These are phyloP conservation scores for Russula griseocarnosa DNA, from an alignment of 768 basidiomycete genomes.

Conservation along the genomic window DNA sequence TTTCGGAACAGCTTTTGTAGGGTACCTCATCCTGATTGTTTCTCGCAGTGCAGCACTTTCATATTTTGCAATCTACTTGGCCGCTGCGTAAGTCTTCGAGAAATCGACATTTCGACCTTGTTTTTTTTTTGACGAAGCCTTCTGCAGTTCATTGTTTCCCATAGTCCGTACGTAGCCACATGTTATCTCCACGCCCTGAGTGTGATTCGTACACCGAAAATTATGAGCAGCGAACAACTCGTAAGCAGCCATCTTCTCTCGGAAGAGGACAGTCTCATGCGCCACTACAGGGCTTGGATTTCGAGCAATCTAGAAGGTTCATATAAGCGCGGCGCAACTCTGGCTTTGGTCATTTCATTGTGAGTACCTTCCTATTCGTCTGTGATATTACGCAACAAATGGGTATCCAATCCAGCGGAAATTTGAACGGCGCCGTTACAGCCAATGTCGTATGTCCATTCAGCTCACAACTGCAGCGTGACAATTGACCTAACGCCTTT, in stretches of 20 bases:
- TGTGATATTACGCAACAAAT: constrained; percentile 60
- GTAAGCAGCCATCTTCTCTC: not conserved
- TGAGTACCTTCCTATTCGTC: not conserved
- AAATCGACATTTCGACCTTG: no score
- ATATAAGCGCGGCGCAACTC: not conserved
- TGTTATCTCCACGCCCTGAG: not conserved
- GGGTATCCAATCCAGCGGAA: constrained; percentile 35
- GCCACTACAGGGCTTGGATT: not conserved
- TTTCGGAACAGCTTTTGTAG: not conserved
- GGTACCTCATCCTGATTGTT: not conserved
- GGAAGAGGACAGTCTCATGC: not conserved
- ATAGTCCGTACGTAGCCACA: not conserved
- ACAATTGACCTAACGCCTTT: not conserved
- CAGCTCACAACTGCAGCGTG: not conserved
- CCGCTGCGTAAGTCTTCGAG: not conserved
- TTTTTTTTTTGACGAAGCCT: not conserved
- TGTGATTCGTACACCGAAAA: not conserved
- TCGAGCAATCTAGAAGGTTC: not conserved
- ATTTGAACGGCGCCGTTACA: constrained; percentile 2
- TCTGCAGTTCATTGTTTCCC: not conserved
- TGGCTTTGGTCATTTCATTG: not conserved
- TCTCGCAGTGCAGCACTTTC: not conserved
- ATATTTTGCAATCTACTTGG: not conserved
- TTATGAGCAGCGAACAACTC: not conserved
- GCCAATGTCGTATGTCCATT: not conserved